A percentile compares a stretch with the other conserved stretches of the same genome.
Evolutionary conservation across 345 rosid species (phyloP).

Genomic region (Rhodamnia argentea): DNA sequence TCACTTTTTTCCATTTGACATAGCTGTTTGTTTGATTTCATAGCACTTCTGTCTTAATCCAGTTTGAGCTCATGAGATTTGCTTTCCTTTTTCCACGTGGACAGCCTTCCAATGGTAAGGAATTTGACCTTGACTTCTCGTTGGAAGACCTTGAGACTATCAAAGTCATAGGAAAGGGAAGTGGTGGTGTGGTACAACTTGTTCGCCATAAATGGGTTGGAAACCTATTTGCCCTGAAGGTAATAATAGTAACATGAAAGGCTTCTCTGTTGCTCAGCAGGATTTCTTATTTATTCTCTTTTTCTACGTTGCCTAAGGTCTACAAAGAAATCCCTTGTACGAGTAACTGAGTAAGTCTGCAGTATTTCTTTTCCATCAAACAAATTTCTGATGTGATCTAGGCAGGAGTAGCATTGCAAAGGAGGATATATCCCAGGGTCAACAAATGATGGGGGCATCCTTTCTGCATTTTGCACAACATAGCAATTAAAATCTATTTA

Average conservation of each 20-base stretch:
- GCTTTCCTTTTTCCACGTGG: background rate
- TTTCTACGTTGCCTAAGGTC: background rate
- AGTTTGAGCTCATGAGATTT: too few relatives aligned
- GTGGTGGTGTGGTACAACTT: conserved; percentile 90
- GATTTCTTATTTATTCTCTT: background rate
- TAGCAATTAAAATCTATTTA: background rate
- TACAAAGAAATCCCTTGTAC: background rate
- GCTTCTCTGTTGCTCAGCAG: background rate
- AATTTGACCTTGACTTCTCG: conserved; percentile 38
- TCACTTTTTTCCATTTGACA: too few relatives aligned
- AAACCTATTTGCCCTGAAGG: conserved; percentile 87
- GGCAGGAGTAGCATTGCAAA: background rate
- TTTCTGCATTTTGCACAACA: background rate
- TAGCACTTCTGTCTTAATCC: too few relatives aligned
- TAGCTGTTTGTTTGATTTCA: too few relatives aligned
- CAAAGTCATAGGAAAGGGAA: conserved; percentile 95
- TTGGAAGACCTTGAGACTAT: conserved; percentile 83
- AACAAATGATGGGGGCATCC: background rate
- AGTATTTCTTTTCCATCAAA: background rate
- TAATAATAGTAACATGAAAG: background rate
- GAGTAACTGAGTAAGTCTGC: background rate
- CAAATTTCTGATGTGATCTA: background rate
- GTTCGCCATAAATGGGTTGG: conserved; percentile 95
- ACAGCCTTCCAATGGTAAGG: conserved; percentile 47
- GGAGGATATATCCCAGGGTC: background rate